Evolutionary conservation across 495 filamentous ascomycete genomes (phyloP).

Genomic region (Penicillium canariense): DNA sequence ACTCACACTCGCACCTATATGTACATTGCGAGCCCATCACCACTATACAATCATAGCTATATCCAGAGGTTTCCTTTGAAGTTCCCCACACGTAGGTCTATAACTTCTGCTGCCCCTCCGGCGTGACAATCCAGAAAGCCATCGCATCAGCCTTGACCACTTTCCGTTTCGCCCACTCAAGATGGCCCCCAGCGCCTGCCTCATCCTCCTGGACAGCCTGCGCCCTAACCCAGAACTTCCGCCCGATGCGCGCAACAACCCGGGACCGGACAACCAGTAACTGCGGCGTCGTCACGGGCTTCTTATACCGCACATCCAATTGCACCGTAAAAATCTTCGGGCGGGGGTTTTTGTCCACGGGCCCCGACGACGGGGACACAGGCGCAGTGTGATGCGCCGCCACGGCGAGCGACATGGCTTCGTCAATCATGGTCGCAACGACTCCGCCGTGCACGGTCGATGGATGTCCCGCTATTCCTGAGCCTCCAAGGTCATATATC

Average conservation of each 20-base stretch:
- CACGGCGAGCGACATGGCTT: conserved; percentile 47
- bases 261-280: conserved; percentile 32
- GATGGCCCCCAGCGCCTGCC: conserved; percentile 24
- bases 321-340: conserved; percentile 39
- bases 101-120: conserved; percentile 18
- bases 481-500: conserved; percentile 32
- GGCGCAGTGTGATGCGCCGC: conserved; percentile 28
- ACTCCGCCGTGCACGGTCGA: conserved; percentile 47
- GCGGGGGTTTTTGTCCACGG: conserved; percentile 24
- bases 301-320: conserved; percentile 42
- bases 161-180: conserved; percentile 33
- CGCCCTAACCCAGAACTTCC: conserved; percentile 43
- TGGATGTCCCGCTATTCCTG: conserved; percentile 42
- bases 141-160: conserved; percentile 40
- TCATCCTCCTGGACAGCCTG: conserved; percentile 41
- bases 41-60: no score
- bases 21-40: no score
- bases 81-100: conserved; percentile 3
- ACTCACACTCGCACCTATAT: no score
- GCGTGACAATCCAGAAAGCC: conserved; percentile 42
- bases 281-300: conserved; percentile 33
- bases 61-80: no score
- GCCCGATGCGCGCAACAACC: conserved; percentile 34
- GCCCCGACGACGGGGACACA: neutral
- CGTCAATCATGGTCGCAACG: conserved; percentile 70